Base-by-base conservation (phyloP, 2,329 filamentous ascomycete species). In the Trichophyton simii region DNA sequence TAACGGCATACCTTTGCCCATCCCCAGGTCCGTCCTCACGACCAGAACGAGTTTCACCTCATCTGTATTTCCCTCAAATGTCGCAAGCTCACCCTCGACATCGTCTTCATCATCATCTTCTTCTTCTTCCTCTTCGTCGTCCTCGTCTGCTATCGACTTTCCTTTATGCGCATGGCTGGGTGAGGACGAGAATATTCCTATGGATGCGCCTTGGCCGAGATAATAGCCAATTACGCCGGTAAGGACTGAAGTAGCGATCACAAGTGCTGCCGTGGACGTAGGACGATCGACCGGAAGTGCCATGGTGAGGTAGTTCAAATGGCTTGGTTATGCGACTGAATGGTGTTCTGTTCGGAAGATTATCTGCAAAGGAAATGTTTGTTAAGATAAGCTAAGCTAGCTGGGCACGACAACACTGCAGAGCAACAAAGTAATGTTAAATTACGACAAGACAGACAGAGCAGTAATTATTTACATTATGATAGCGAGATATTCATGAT, bases 31-130 rank as follows among this genome's bases (percentile, higher is more conserved):
- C 18, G 90, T 96, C 71, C 94, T 80, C 61, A 97, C 92, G 3
- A 96, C 89, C 38, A 99, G 79, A 13, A 96, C 89, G 62, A 97
- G 80, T 77, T 97, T 97, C 79, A 92, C 96, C 74, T 96, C 91
- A 75, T 96, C 91, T 11, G 71, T 72, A 63, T 82, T 84, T 7
- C 73, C 77, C 68, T 76, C 75, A 69, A 77, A 77, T 64, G 72
- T 75, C 65, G 72, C 77, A 68, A 79, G 68, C 67, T 80, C 76
- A 15, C 75, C 72, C 25, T 72, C 75, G 60, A 76, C 74, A 50
- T 87, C 86, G 66, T 85, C 86, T 67, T 87, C 85, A 8, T 87
- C 85, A 70, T 83, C 86, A 70, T 88, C 86, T 1, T 72, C 63
- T 20, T 67, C 61, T 4, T 63, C 65, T 9, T 67, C 67, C 58